Evolutionary conservation across 805 yeast species (phyloP).

Genomic region (Wickerhamia fluorescens): DNA sequence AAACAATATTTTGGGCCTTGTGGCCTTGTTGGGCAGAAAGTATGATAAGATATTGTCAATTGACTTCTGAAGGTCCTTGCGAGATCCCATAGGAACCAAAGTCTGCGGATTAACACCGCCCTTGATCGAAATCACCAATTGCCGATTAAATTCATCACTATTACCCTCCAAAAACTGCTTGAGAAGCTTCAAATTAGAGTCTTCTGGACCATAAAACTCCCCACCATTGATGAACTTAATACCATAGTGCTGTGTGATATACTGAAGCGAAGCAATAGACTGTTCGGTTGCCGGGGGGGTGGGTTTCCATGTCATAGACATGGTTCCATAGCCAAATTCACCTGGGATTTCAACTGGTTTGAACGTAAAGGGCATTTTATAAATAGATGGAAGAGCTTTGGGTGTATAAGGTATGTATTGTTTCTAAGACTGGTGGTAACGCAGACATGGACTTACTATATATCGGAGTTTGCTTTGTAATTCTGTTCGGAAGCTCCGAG

Average conservation of each 20-base stretch:
- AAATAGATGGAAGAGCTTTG: too few relatives aligned
- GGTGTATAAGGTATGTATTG: too few relatives aligned
- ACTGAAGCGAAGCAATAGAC: constrained; percentile 47
- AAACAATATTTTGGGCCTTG: constrained; percentile 38
- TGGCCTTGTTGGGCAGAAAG: constrained; percentile 20
- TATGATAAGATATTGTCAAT: constrained; percentile 35
- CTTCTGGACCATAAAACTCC: constrained; percentile 62
- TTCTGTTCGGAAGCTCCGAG: too few relatives aligned
- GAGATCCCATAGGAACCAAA: constrained; percentile 42
- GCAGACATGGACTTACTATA: too few relatives aligned
- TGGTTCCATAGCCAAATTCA: constrained; percentile 64
- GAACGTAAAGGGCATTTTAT: not conserved
- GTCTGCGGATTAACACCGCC: constrained; percentile 45
- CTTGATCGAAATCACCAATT: constrained; percentile 59
- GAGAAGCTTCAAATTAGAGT: constrained; percentile 49
- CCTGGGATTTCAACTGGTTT: constrained; percentile 11
- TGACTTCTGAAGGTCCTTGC: constrained; percentile 40
- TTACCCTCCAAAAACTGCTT: constrained; percentile 48
- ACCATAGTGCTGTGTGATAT: constrained; percentile 36
- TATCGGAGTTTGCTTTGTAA: too few relatives aligned
- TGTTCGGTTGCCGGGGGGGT: constrained; percentile 46
- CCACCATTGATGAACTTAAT: constrained; percentile 62
- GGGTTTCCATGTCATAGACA: constrained; percentile 73
- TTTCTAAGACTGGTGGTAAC: too few relatives aligned
- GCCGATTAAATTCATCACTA: constrained; percentile 45